Evolutionary conservation across 164 flowering plant genomes (phyloP).

Genomic region (Annona cherimola): DNA sequence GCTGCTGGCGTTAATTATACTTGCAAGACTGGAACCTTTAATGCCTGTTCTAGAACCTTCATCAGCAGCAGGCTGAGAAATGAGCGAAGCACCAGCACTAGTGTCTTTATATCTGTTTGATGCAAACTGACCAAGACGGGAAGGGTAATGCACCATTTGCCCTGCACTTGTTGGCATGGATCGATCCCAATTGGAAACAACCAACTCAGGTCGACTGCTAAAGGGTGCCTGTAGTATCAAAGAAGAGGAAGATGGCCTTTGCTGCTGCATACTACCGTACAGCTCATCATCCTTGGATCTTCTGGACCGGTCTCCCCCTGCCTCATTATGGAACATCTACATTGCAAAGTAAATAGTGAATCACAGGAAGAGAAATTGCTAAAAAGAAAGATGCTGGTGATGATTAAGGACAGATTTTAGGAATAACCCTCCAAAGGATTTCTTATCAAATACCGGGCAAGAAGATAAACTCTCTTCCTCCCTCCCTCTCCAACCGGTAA

Average conservation of each 20-base stretch:
- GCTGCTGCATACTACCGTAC: conserved; percentile 37
- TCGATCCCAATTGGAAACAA: conserved; percentile 53
- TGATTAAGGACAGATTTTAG: not conserved
- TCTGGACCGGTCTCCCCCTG: conserved; percentile 50
- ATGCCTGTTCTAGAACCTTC: conserved; percentile 98
- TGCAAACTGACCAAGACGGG: conserved; percentile 40
- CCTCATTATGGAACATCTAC: conserved; percentile 55
- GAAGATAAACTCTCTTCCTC: not conserved
- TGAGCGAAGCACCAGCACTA: conserved; percentile 45
- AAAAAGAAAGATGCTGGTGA: conserved; percentile 1
- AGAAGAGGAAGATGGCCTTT: conserved; percentile 45
- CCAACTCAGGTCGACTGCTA: conserved; percentile 39
- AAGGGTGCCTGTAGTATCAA: conserved; percentile 36
- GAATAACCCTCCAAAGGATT: not conserved
- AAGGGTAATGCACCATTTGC: conserved; percentile 34
- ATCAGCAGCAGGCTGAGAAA: conserved; percentile 81
- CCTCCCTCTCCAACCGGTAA: not conserved
- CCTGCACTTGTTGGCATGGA: conserved; percentile 33
- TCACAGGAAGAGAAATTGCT: not conserved
- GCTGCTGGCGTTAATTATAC: conserved; percentile 32
- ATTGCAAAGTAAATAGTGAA: not conserved
- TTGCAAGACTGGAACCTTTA: conserved; percentile 69
- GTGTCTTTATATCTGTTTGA: conserved; percentile 49
- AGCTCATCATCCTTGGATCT: conserved; percentile 51
- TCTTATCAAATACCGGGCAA: not conserved